phyloP scores from a whole-genome alignment of 305 asterid genomes.

The Rubia peregrina region DNA sequence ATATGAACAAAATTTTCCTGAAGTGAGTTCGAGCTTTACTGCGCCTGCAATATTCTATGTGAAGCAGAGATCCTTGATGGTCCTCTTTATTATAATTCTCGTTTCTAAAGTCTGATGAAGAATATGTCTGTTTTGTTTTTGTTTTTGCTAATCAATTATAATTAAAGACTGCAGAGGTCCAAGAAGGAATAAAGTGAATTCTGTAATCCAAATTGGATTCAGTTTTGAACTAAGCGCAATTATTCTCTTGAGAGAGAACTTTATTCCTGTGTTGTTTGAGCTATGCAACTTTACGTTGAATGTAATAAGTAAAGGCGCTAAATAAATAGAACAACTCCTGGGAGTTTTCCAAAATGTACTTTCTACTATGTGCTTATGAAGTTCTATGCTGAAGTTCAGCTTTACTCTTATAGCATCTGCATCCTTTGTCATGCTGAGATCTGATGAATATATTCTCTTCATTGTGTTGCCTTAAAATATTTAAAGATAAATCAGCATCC shows the following conservation, averaged over 20 bases:
- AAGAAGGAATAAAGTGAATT: not conserved
- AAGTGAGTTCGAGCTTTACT: not conserved
- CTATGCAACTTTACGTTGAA: not conserved
- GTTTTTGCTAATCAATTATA: not conserved
- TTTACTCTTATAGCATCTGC: not conserved
- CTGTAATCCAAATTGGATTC: not conserved
- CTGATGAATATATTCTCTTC: not conserved
- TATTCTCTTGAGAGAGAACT: not conserved
- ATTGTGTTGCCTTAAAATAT: not conserved
- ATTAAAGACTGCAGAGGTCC: not conserved
- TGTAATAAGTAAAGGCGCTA: not conserved
- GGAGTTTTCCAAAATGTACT: not conserved
- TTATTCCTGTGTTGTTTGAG: not conserved
- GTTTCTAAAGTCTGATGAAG: not conserved
- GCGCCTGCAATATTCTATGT: not conserved
- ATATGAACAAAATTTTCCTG: not conserved
- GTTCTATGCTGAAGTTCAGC: not conserved
- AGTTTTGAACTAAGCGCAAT: not conserved
- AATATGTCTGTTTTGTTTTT: not conserved
- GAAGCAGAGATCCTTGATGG: not conserved
- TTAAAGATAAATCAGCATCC: not conserved
- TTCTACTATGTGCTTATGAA: not conserved
- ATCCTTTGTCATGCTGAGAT: no score
- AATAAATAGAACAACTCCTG: not conserved
- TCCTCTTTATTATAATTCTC: not conserved